These are phyloP conservation scores for Raphanus sativus DNA, from an alignment of 345 rosid species.

Conservation along the genomic window DNA sequence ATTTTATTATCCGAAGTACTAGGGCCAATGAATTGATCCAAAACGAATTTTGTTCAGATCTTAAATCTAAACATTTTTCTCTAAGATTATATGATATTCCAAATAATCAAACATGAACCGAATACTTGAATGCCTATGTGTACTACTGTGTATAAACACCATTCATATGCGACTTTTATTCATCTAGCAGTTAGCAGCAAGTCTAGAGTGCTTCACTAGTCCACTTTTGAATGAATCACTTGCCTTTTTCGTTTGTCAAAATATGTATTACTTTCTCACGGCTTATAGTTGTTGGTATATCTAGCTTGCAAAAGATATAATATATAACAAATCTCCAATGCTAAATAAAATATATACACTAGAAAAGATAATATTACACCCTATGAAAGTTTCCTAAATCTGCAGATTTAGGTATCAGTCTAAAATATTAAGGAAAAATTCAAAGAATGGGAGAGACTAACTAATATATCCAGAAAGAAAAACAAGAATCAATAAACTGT, in stretches of 20 bases:
- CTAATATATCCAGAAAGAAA: constrained; percentile 22
- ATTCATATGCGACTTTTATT: background rate
- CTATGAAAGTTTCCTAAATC: constrained; percentile 17
- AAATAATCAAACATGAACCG: background rate
- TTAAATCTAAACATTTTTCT: background rate
- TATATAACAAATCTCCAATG: constrained; percentile 11
- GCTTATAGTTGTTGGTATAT: background rate
- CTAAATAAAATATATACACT: background rate
- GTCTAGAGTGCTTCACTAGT: background rate
- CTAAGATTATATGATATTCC: background rate
- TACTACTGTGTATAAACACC: background rate
- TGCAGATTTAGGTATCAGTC: constrained; percentile 12
- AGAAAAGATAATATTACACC: background rate
- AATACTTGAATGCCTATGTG: background rate
- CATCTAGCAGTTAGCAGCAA: background rate
- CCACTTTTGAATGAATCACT: background rate
- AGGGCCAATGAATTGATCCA: background rate
- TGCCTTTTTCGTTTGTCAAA: background rate
- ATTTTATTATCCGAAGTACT: background rate
- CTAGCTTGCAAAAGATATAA: background rate
- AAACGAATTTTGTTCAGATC: background rate
- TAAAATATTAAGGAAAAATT: constrained; percentile 16
- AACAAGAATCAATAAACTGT: constrained; percentile 28
- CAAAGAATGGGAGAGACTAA: constrained; percentile 19
- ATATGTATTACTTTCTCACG: background rate